Base-by-base conservation (phyloP, 1,139 yeast species). In the Suhomyces coccinellae region DNA sequence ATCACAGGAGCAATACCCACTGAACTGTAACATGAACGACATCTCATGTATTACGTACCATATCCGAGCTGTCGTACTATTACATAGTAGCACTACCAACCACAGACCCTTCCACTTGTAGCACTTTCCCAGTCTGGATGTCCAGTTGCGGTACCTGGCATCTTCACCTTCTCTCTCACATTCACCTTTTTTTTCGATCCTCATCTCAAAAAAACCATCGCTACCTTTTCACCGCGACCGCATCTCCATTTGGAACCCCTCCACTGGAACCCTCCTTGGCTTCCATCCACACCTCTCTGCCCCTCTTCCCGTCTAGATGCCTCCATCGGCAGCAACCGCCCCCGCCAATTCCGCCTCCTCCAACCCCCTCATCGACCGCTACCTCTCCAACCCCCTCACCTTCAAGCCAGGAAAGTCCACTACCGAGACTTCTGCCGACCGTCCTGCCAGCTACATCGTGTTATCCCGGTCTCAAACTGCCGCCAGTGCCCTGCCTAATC, bases 331-430 rank as follows among this genome's bases (percentile, higher is more conserved):
- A 11, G 27, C 43, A 12, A 9, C 55, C 47, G 65, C 65, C 49
- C 75, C 77, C 33, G 33, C 36, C 33, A 27, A 54, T 46, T 65
- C 65, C 49, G 75, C 77, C 29, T 32, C 38, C 29, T 31, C 55
- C 48, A 67, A 68, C 50, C 78, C 77, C 6, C 65, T 80, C 44
- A 77, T 82, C 46, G 85, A 81, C 56, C 71, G 86, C 57, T 77
- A 82, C 50, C 72, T 82, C 38, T 65, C 77, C 46, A 77, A 76
- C 52, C 88, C 87, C 13, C 64, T 83, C 44, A 77, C 77, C 30
- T 85, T 85, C 63, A 78, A 75, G 41, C 72, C 79, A 12, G 86
- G 84, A 22, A 73, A 67, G 48, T 60, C 58, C 54, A 67, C 71
- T 38, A 79, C 71, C 50, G 56, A 60, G 45, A 63, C 40, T 54